phyloP scores from a whole-genome alignment of 2,329 filamentous ascomycete species.

The Penicillium sclerotiorum region DNA sequence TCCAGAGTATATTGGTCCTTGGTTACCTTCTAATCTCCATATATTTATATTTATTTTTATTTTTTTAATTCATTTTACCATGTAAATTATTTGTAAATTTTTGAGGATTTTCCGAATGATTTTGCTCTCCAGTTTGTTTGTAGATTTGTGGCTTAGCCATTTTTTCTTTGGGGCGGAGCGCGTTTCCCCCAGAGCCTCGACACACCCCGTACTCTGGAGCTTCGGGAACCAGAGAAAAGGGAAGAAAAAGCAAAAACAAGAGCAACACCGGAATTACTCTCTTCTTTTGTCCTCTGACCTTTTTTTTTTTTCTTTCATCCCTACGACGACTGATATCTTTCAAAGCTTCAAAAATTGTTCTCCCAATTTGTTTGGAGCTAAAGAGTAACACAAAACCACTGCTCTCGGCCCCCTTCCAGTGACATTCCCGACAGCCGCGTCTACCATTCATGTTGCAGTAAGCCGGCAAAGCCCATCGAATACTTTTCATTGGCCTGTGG shows the following conservation, averaged over 20 bases:
- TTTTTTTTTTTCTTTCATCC: not conserved
- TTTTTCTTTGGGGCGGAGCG: slow-evolving; percentile 1
- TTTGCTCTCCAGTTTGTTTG: too few relatives aligned
- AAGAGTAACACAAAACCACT: not conserved
- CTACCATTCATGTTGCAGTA: slow-evolving; percentile 2
- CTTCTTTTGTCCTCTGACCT: slow-evolving; percentile 8
- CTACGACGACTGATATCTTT: not conserved
- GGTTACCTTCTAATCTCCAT: too few relatives aligned
- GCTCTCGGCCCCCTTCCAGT: not conserved
- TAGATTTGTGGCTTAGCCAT: too few relatives aligned
- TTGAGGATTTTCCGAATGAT: too few relatives aligned
- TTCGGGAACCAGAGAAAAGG: too few relatives aligned
- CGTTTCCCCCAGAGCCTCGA: not conserved
- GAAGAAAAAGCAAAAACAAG: too few relatives aligned
- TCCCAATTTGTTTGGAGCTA: not conserved
- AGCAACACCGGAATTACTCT: not conserved
- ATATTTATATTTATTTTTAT: too few relatives aligned
- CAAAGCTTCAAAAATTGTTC: not conserved
- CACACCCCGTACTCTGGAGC: not conserved
- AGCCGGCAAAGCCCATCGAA: slow-evolving; percentile 2
- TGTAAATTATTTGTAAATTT: too few relatives aligned
- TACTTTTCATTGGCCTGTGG: not conserved
- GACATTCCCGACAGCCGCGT: slow-evolving; percentile 4
- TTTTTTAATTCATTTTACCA: too few relatives aligned
- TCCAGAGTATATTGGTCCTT: too few relatives aligned